Evolutionary conservation across 176 grass and related monocot species (phyloP).

Genomic region (Cenchrus purpureus): DNA sequence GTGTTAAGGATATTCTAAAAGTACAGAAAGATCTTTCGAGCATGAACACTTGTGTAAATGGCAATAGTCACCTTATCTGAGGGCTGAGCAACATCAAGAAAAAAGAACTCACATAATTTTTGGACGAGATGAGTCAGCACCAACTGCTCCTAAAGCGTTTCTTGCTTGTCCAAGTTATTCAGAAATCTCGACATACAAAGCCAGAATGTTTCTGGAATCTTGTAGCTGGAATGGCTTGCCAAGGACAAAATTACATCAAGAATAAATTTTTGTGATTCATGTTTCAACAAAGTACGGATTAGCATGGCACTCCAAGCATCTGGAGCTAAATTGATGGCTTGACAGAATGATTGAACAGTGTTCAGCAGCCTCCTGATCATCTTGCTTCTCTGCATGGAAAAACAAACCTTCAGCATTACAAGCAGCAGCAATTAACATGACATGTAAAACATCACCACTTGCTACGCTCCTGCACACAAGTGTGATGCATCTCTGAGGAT

Average conservation of each 20-base stretch:
- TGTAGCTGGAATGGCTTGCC: conserved; percentile 59
- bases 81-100: background rate
- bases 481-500: conserved; percentile 17
- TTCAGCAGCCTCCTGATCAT: conserved; percentile 69
- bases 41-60: background rate
- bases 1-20: background rate
- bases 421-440: background rate
- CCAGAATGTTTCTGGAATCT: conserved; percentile 84
- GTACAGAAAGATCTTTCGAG: background rate
- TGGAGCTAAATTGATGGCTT: conserved; percentile 71
- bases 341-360: conserved; percentile 63
- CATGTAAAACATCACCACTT: conserved; percentile 4
- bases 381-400: conserved; percentile 64
- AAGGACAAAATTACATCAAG: conserved; percentile 65
- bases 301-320: conserved; percentile 83
- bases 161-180: conserved; percentile 68
- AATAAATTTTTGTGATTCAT: conserved; percentile 70
- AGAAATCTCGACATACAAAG: conserved; percentile 80
- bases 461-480: background rate
- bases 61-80: background rate
- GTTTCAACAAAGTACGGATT: conserved; percentile 62
- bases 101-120: background rate
- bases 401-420: conserved; percentile 27
- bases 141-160: background rate
- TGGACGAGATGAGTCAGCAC: background rate